These are phyloP conservation scores for Trebouxia sp. DNA, from an alignment of 139 green algal genomes.

Conservation along the genomic window DNA sequence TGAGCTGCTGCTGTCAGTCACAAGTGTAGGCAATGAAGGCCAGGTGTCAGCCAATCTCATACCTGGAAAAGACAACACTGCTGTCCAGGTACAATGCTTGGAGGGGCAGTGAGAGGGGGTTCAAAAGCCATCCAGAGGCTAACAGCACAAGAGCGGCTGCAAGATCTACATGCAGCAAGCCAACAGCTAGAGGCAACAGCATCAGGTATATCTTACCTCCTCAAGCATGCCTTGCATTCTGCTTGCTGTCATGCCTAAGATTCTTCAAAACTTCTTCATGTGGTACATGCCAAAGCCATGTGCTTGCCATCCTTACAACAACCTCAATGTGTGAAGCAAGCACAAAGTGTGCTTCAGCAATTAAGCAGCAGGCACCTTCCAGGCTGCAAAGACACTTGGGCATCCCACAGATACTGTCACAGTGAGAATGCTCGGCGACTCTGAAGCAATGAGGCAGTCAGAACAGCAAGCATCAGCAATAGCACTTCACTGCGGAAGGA, in stretches of 20 bases:
- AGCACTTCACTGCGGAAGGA: not conserved
- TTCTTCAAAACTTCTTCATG: not conserved
- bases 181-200: slow-evolving; percentile 5
- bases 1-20: not conserved
- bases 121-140: slow-evolving; percentile 12
- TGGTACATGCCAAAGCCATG: not conserved
- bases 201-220: not conserved
- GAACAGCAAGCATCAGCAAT: not conserved
- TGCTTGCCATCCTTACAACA: not conserved
- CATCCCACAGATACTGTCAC: no score
- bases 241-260: not conserved
- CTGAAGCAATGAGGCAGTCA: not conserved
- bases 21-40: not conserved
- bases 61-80: no score
- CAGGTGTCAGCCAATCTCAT: not conserved
- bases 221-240: not conserved
- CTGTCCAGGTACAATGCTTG: not conserved
- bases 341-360: not conserved
- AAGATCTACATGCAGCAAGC: slow-evolving; percentile 15
- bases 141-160: slow-evolving; percentile 2
- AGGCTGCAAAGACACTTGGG: no score
- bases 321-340: not conserved
- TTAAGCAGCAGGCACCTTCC: not conserved
- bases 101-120: slow-evolving; percentile 18
- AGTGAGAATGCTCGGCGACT: not conserved